Evolutionary conservation across 2,329 filamentous ascomycete genomes (phyloP).

Genomic region (Coleophoma cylindrospora): DNA sequence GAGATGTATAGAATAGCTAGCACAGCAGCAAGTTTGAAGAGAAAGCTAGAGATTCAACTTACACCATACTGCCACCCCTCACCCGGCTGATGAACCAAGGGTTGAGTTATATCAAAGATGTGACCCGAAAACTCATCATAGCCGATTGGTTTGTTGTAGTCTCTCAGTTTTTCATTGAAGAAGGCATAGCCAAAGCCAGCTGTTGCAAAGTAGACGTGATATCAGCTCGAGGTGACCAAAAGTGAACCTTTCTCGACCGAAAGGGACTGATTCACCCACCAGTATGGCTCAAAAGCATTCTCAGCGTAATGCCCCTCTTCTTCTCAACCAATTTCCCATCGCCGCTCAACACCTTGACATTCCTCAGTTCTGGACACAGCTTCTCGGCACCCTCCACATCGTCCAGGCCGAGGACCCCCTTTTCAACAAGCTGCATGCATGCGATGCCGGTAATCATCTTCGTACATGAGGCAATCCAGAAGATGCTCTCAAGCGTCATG

Average conservation of each 20-base stretch:
- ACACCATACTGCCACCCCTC: conserved; percentile 57
- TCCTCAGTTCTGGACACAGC: conserved; percentile 44
- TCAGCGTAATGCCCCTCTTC: conserved; percentile 44
- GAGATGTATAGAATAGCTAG: too few relatives aligned
- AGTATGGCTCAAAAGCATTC: conserved; percentile 51
- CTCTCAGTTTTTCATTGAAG: conserved; percentile 44
- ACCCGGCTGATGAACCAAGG: conserved; percentile 57
- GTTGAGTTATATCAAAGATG: conserved; percentile 12
- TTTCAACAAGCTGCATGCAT: conserved; percentile 52
- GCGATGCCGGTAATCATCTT: conserved; percentile 49
- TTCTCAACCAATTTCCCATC: conserved; percentile 33
- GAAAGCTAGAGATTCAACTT: conserved; percentile 17
- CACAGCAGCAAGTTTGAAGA: too few relatives aligned
- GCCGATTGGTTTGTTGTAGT: conserved; percentile 36
- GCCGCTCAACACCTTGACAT: conserved; percentile 37
- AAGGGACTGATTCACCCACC: conserved; percentile 31
- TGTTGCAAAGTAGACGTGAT: conserved; percentile 29
- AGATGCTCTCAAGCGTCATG: conserved; percentile 56
- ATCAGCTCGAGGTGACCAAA: neutral
- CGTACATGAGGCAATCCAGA: conserved; percentile 54
- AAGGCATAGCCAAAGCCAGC: conserved; percentile 38
- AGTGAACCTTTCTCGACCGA: conserved; percentile 31
- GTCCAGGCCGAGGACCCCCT: conserved; percentile 42
- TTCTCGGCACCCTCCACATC: conserved; percentile 48
- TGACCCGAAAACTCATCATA: conserved; percentile 18